These are phyloP conservation scores for Boletus insuetus DNA, from an alignment of 768 basidiomycete species.

Conservation along the genomic window DNA sequence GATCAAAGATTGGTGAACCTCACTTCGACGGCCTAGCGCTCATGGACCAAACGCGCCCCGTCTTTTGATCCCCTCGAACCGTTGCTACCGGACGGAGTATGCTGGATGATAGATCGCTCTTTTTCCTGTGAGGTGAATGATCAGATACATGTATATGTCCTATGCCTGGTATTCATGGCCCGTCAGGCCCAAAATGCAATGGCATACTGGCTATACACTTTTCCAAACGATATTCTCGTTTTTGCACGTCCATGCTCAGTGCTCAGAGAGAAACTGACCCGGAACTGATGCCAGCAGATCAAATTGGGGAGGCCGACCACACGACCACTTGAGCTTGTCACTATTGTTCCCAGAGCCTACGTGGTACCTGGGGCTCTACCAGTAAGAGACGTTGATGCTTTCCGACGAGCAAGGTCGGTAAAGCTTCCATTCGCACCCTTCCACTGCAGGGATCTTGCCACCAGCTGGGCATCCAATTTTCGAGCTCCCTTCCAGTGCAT, in stretches of 20 bases:
- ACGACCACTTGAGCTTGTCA: slow-evolving; percentile 60
- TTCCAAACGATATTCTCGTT: slow-evolving; percentile 83
- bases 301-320: slow-evolving; percentile 34
- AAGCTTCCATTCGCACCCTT: too few species aligned
- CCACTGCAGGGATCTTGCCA: too few species aligned
- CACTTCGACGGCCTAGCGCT: slow-evolving; percentile 75
- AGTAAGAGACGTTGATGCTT: too few species aligned
- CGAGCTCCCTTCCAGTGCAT: too few species aligned
- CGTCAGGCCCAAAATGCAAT: slow-evolving; percentile 62
- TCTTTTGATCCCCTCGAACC: slow-evolving; percentile 64
- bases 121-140: slow-evolving; percentile 73
- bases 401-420: too few species aligned
- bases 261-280: slow-evolving; percentile 58
- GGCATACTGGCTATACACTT: slow-evolving; percentile 83
- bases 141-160: slow-evolving; percentile 5
- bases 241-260: slow-evolving; percentile 70
- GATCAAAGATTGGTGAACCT: slow-evolving; percentile 82
- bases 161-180: slow-evolving; percentile 14
- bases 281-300: slow-evolving; percentile 38
- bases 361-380: too few species aligned
- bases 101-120: slow-evolving; percentile 82
- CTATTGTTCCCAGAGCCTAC: slow-evolving; percentile 59
- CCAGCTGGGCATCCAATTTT: too few species aligned
- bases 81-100: slow-evolving; percentile 75
- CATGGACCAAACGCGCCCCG: slow-evolving; percentile 39